A percentile compares a stretch with the other conserved stretches of the same genome.
phyloP scores from a whole-genome alignment of 1,139 yeast genomes.

The Protomyces pachydermus region DNA sequence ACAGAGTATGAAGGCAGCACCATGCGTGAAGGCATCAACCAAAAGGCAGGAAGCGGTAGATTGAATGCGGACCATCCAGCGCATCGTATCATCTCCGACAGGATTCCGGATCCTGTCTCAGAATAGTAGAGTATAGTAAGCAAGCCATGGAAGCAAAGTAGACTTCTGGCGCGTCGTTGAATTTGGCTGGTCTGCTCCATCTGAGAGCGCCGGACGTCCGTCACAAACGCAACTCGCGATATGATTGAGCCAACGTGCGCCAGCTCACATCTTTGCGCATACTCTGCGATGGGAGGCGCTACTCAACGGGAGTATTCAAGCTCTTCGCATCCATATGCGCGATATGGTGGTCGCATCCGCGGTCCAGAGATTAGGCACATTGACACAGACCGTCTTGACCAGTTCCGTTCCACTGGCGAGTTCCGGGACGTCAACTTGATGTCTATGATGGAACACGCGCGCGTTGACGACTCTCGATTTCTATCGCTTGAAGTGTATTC shows the following conservation, averaged over 20 bases:
- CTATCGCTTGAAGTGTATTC: constrained; percentile 1
- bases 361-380: constrained; percentile 8
- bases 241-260: too few relatives aligned
- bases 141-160: too few relatives aligned
- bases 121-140: too few relatives aligned
- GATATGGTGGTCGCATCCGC: neutral
- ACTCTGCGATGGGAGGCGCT: neutral
- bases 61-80: constrained; percentile 5
- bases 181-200: too few relatives aligned
- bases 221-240: too few relatives aligned
- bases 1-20: constrained; percentile 38
- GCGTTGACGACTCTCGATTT: neutral
- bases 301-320: too few relatives aligned
- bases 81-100: neutral
- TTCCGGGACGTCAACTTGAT: constrained; percentile 2
- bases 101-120: neutral
- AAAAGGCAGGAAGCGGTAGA: neutral
- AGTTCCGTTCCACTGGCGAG: neutral
- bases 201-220: too few relatives aligned
- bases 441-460: constrained; percentile 1
- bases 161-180: too few relatives aligned
- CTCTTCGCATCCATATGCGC: neutral
- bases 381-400: neutral
- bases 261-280: too few relatives aligned
- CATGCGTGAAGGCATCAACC: constrained; percentile 7